Conservation (phyloP, 116 monocot genomes). For the Dioscorea cayenensis region DNA sequence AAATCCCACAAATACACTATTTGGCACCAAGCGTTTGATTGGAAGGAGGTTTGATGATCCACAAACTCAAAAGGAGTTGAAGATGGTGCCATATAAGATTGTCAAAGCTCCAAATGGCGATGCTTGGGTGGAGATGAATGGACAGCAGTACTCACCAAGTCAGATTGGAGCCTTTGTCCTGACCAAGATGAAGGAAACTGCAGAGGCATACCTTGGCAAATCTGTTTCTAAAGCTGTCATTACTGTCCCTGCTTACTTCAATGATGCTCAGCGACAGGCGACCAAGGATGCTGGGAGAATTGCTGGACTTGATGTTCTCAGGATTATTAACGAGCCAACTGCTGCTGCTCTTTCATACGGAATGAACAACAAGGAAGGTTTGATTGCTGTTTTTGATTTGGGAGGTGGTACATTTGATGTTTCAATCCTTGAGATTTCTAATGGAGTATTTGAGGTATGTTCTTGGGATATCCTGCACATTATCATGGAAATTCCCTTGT, state of each 20-base stretch:
- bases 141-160: constrained; percentile 31
- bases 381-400: constrained; percentile 33
- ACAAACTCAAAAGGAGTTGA: constrained; percentile 17
- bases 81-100: constrained; percentile 20
- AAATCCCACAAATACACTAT: constrained; percentile 13
- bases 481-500: neutral
- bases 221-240: constrained; percentile 28
- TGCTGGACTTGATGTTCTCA: constrained; percentile 27
- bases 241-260: constrained; percentile 34
- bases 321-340: constrained; percentile 31
- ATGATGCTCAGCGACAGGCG: constrained; percentile 36
- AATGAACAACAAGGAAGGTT: constrained; percentile 26
- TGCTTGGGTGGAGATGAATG: constrained; percentile 34
- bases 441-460: constrained; percentile 23
- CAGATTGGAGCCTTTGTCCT: constrained; percentile 31
- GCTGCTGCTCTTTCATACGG: constrained; percentile 30
- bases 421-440: constrained; percentile 24
- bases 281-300: constrained; percentile 32
- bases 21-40: constrained; percentile 17
- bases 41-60: constrained; percentile 11
- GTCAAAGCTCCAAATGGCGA: constrained; percentile 22
- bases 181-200: constrained; percentile 31
- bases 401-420: constrained; percentile 36
- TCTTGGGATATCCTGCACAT: neutral
- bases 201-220: constrained; percentile 32